Evolutionary conservation across 306 rosid species (phyloP).

Genomic region (Rubus idaeus): DNA sequence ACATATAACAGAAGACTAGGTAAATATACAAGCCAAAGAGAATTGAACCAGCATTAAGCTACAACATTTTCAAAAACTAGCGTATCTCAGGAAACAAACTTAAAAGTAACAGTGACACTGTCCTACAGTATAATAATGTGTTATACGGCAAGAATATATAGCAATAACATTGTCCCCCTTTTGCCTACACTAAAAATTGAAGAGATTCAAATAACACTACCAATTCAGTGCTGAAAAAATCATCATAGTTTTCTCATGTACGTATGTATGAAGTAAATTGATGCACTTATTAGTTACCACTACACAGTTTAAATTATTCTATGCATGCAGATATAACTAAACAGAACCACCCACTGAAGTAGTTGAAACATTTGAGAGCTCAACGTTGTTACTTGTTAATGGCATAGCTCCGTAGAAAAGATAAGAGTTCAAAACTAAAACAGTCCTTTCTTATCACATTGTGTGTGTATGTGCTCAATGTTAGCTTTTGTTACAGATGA

Average conservation of each 20-base stretch:
- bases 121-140: background rate
- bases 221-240: background rate
- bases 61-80: no score
- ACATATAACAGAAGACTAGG: conserved; percentile 15
- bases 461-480: background rate
- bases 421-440: background rate
- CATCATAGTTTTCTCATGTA: background rate
- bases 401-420: background rate
- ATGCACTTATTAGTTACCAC: background rate
- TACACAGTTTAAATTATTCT: background rate
- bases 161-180: background rate
- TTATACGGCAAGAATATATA: background rate
- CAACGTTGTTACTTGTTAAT: background rate
- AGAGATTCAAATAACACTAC: no score
- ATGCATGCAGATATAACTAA: background rate
- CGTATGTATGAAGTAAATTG: background rate
- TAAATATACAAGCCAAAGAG: conserved; percentile 6
- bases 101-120: background rate
- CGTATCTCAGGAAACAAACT: background rate
- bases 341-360: background rate
- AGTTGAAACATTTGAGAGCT: background rate
- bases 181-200: background rate
- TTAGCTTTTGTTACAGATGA: background rate
- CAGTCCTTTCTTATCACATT: background rate
- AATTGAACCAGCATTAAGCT: background rate